phyloP scores from a whole-genome alignment of 768 basidiomycete species.

The Sistotremastrum suecicum region DNA sequence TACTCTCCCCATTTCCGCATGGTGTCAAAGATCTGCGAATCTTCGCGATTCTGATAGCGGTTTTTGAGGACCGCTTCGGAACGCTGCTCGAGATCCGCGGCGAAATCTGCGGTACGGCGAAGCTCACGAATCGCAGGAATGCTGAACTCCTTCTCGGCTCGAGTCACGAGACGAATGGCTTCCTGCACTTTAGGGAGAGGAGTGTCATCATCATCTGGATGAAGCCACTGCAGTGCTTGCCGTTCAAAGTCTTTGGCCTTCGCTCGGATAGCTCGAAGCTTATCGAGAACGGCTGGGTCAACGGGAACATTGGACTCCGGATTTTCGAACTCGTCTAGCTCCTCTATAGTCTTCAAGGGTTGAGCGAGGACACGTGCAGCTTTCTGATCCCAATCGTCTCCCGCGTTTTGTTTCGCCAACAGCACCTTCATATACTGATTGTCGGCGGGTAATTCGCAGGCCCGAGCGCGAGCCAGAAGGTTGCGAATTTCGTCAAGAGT shows the following conservation, averaged over 20 bases:
- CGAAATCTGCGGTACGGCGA: slow-evolving; percentile 58
- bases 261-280: slow-evolving; percentile 44
- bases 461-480: slow-evolving; percentile 53
- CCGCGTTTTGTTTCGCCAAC: slow-evolving; percentile 47
- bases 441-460: slow-evolving; percentile 48
- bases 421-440: slow-evolving; percentile 54
- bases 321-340: slow-evolving; percentile 59
- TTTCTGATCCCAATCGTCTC: slow-evolving; percentile 64
- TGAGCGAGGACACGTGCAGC: slow-evolving; percentile 53
- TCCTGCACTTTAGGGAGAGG: slow-evolving; percentile 53
- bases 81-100: slow-evolving; percentile 60
- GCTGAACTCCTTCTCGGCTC: slow-evolving; percentile 65
- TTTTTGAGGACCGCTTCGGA: slow-evolving; percentile 63
- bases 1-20: slow-evolving; percentile 65
- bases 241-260: slow-evolving; percentile 73
- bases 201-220: slow-evolving; percentile 33
- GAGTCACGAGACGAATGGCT: slow-evolving; percentile 49
- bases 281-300: slow-evolving; percentile 48
- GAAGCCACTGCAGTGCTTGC: slow-evolving; percentile 59
- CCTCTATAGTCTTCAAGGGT: slow-evolving; percentile 59
- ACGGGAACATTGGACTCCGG: slow-evolving; percentile 56
- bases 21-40: slow-evolving; percentile 54
- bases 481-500: slow-evolving; percentile 68
- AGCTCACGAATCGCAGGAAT: slow-evolving; percentile 53
- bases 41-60: slow-evolving; percentile 38